phyloP scores from a whole-genome alignment of 768 basidiomycete genomes.

The Termitomyces sp. region DNA sequence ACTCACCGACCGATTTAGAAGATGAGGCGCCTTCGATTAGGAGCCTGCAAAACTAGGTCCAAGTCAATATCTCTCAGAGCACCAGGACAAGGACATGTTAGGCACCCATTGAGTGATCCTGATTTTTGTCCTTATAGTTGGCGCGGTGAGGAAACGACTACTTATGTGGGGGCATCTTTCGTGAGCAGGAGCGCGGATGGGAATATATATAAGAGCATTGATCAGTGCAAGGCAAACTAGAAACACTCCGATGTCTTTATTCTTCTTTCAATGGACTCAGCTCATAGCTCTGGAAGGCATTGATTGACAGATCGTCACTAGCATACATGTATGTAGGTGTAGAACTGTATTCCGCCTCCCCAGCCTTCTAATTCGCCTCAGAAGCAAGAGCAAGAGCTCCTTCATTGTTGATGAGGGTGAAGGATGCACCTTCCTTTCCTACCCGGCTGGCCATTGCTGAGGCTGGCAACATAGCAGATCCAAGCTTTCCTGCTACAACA shows the following conservation, averaged over 20 bases:
- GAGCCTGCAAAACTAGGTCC: too few relatives aligned
- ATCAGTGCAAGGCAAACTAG: background rate
- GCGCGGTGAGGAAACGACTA: too few relatives aligned
- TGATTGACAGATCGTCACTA: background rate
- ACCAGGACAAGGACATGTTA: too few relatives aligned
- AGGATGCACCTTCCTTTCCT: constrained; percentile 32
- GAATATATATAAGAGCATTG: background rate
- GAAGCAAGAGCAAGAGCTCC: constrained; percentile 38
- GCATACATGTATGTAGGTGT: background rate
- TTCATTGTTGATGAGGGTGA: constrained; percentile 52
- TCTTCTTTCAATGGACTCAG: background rate
- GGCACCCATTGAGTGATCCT: too few relatives aligned
- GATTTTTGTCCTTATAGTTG: too few relatives aligned
- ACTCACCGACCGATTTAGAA: too few relatives aligned
- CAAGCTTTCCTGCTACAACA: constrained; percentile 46
- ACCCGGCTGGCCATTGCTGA: constrained; percentile 35
- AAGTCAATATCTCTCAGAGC: too few relatives aligned
- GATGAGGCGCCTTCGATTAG: too few relatives aligned
- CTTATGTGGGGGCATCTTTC: background rate
- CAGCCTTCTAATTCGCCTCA: constrained; percentile 1
- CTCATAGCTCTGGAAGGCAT: background rate
- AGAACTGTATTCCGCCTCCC: background rate
- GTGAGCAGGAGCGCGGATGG: background rate
- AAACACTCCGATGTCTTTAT: background rate
- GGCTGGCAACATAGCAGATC: constrained; percentile 42